phyloP scores from a whole-genome alignment of 345 rosid genomes.

The Eucalyptus cloeziana region DNA sequence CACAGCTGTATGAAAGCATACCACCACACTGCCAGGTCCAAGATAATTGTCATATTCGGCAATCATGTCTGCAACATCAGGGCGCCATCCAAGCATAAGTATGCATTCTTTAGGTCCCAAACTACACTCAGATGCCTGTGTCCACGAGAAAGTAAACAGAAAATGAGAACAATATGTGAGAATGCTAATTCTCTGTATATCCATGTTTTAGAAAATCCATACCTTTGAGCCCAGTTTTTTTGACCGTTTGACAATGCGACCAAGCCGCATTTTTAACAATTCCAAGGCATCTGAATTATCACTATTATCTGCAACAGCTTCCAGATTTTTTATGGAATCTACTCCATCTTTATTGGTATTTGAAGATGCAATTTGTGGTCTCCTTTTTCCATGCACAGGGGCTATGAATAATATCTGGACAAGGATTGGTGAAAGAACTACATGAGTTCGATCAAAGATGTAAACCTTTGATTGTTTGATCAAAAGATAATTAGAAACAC shows the following conservation, averaged over 20 bases:
- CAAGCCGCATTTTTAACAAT: constrained; percentile 29
- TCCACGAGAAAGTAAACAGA: neutral
- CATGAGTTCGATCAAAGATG: neutral
- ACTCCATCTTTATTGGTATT: constrained; percentile 13
- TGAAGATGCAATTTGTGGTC: constrained; percentile 28
- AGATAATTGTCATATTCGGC: constrained; percentile 94
- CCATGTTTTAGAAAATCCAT: neutral
- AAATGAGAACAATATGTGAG: neutral
- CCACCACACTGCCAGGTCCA: constrained; percentile 92
- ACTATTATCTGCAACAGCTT: constrained; percentile 7
- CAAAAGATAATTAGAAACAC: neutral
- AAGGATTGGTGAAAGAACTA: neutral
- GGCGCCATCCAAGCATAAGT: constrained; percentile 94
- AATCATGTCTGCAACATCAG: constrained; percentile 79
- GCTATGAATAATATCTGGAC: constrained; percentile 62
- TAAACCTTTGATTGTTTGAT: neutral
- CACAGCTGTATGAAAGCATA: constrained; percentile 6
- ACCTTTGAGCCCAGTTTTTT: constrained; percentile 64
- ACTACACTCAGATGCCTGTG: constrained; percentile 54
- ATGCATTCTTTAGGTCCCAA: constrained; percentile 76
- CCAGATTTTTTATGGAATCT: constrained; percentile 1
- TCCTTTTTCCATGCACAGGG: constrained; percentile 51
- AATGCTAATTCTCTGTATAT: neutral
- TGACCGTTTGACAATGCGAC: constrained; percentile 40
- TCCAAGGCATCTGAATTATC: constrained; percentile 27